Evolutionary conservation across 2,329 filamentous ascomycete genomes (phyloP), one percentile per base, ranked within the genome.

Genomic region (Cladophialophora exuberans): DNA sequence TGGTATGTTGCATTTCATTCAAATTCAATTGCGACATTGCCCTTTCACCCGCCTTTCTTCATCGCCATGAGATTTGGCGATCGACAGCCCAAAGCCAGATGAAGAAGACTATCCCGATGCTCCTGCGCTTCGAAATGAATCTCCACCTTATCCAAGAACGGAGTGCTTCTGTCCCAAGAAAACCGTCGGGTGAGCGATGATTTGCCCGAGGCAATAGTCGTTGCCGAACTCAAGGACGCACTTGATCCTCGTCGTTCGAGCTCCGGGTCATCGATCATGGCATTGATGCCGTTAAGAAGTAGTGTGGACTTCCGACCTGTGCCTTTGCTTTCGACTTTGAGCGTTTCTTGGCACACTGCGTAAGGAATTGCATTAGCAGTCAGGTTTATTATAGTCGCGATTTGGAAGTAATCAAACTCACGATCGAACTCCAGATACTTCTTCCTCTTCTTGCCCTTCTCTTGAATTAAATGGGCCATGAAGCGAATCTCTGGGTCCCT

Each of bases 401-500:
- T n/a, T 25, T 23, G 23, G 31, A 15, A n/a, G 13, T 13, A n/a
- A 23, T 17, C 13, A 31, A 9, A 30, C 51, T 35, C 38, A 54
- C 51, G 35, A 26, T 54, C 44, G 17, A 54, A 54, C 17, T 54
- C 51, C 51, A 54, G 25, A 35, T 54, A 54, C 35, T 46, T 46
- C 25, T 48, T 54, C 2, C 33, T 9, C 10, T 43, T 20, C 33
- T 54, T 54, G 31, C 46, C 46, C 15, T n/a, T 36, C 31, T 54
- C 43, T 35, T 48, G 31, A 17, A 46, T 46, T 10, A 54, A 28
- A 33, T 41, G 51, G 11, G 43, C 51, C 51, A 41, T 46, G n/a
- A 54, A 47, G 6, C 51, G 42, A 30, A 54, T 41, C 51, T 54
- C 51, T 4, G 33, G 15, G 2, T 28, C 26, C 13, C 43, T 39